Evolutionary conservation across 2,329 filamentous ascomycete genomes (phyloP).

Genomic region (Colletotrichum australisinense): DNA sequence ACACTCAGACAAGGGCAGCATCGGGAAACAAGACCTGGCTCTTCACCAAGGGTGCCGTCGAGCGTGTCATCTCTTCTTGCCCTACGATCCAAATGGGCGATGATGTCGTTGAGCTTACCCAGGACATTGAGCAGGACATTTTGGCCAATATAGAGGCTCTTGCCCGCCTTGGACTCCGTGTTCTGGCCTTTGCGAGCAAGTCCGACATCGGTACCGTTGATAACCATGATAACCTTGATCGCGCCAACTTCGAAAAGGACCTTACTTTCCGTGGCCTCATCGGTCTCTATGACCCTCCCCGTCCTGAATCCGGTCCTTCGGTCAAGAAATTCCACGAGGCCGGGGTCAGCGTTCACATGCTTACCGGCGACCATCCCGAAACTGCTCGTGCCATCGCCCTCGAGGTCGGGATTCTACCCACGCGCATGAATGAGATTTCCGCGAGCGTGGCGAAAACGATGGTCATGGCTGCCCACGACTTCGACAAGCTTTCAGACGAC

Average conservation of each 20-base stretch:
- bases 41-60: constrained; percentile 77
- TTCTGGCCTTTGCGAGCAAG: constrained; percentile 72
- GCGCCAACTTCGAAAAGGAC: constrained; percentile 68
- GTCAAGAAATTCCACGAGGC: constrained; percentile 69
- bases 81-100: constrained; percentile 59
- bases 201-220: constrained; percentile 50
- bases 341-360: constrained; percentile 74
- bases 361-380: constrained; percentile 76
- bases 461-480: constrained; percentile 75
- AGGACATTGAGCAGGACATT: constrained; percentile 66
- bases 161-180: constrained; percentile 74
- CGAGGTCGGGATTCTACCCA: constrained; percentile 71
- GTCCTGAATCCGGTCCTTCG: constrained; percentile 71
- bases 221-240: constrained; percentile 57
- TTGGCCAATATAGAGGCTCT: constrained; percentile 77
- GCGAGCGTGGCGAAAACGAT: constrained; percentile 68
- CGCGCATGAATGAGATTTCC: constrained; percentile 60
- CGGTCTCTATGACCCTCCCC: constrained; percentile 79
- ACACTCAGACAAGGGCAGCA: constrained; percentile 43
- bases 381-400: constrained; percentile 73
- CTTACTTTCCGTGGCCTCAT: constrained; percentile 76
- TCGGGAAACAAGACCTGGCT: constrained; percentile 52
- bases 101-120: constrained; percentile 58
- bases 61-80: constrained; percentile 74
- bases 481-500: constrained; percentile 72